Evolutionary conservation across 768 basidiomycete species (phyloP), one percentile per base, ranked within the genome.

Genomic region (Leucogyrophana mollusca): DNA sequence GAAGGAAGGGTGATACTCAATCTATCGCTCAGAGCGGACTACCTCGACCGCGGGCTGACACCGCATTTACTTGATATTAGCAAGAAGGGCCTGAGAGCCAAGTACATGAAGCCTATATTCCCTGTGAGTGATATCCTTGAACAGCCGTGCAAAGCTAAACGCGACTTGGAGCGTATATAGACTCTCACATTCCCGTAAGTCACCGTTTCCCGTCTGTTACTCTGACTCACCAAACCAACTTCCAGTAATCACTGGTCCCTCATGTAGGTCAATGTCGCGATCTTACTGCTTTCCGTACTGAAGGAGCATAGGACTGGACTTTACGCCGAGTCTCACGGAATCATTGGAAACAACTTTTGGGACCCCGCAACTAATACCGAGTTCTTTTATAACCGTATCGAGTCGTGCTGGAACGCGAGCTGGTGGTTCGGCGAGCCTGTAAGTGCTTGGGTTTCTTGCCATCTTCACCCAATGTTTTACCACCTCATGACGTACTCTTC

Each of bases 391-490:
- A 85, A 84, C 47, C 69, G 73, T 9, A 65, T 73, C 9, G 72
- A 80, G 7, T 78, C 79, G n/a, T 3, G 77, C 75, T 20, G 86
- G 81, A 75, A 81, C 47, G 58, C 87, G 0, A 57, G 70, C 0
- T 96, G 93, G 90, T 95, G 94, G 92, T 64, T 77, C 11, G 94
- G 94, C 36, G 91, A 94, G 61, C 92, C 93, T 16, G 92, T 94
- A 51, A 54, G 79, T 47, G 8, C n/a, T n/a, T 16, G 21, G 17
- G 56, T 65, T 13, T 16, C 5, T 24, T 39, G 7, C 6, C 27
- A 30, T 30, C 27, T 13, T 30, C 13, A 30, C 13, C 6, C 13
- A 30, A 13, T 30, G 27, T 30, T 30, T 30, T 30, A 13, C 13
- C 6, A 30, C 40, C 39, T 27, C 17, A 46, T 32, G 17, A 25